These are phyloP conservation scores for Mrakia gelida DNA, from an alignment of 768 basidiomycete genomes.

Conservation along the genomic window DNA sequence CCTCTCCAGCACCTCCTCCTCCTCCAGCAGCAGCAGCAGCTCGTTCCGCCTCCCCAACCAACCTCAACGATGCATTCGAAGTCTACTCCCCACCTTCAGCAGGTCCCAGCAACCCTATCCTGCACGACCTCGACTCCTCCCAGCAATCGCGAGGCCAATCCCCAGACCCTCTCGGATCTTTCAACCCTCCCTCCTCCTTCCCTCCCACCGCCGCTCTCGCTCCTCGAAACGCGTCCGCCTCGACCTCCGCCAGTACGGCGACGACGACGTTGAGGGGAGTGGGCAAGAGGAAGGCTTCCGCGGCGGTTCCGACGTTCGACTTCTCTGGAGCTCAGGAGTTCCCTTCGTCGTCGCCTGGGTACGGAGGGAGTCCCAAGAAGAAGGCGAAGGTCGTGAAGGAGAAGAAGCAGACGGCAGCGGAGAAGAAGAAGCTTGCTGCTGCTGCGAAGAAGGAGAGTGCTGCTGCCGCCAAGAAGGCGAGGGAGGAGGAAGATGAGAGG, in stretches of 20 bases:
- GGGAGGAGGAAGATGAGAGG: not conserved
- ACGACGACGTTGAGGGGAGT: not conserved
- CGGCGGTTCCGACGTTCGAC: too few relatives aligned
- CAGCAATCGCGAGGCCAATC: not conserved
- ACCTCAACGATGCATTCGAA: not conserved
- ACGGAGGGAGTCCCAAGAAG: not conserved
- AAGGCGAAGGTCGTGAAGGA: not conserved
- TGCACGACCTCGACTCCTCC: not conserved
- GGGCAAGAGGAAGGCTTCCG: not conserved
- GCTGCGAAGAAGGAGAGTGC: not conserved
- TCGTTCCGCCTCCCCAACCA: not conserved
- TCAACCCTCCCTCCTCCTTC: not conserved
- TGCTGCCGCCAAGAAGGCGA: not conserved
- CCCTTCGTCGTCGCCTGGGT: not conserved
- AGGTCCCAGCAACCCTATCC: not conserved
- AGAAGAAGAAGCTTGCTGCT: not conserved
- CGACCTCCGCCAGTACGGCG: not conserved
- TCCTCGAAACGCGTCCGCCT: not conserved
- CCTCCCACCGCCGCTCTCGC: too few relatives aligned
- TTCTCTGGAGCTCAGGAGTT: not conserved
- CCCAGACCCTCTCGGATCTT: not conserved
- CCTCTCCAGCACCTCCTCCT: not conserved
- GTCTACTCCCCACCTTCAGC: not conserved
- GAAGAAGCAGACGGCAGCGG: not conserved
- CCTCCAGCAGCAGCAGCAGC: not conserved